Percentiles rank a stretch among this genome's conserved stretches.
Conservation (phyloP, 169 alveolate genomes). For the Cystoisospora suis region DNA sequence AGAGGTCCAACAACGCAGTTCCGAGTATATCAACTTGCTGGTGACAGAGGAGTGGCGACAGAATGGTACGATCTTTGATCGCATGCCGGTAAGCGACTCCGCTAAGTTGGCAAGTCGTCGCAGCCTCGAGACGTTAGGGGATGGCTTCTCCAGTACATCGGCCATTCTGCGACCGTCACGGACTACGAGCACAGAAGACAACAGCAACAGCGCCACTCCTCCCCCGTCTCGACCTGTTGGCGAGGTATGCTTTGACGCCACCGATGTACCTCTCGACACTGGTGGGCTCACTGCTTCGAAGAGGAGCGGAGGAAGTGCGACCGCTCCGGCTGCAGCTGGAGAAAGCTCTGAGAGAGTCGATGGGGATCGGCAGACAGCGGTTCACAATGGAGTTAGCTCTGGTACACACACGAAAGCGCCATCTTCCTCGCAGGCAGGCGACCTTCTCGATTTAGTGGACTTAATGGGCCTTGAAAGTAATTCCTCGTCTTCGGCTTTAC, state of each 20-base stretch:
- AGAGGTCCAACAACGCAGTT: conserved; percentile 48
- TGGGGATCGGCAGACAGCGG: not conserved
- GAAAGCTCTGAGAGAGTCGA: not conserved
- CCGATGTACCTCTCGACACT: conserved; percentile 38
- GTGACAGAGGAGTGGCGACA: conserved; percentile 44
- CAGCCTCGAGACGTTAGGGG: not conserved
- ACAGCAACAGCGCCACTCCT: no score
- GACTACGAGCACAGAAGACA: not conserved
- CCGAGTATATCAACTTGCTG: conserved; percentile 35
- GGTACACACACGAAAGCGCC: not conserved
- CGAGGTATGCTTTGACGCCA: conserved; percentile 44
- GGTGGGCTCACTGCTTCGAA: not conserved
- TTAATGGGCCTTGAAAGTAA: not conserved
- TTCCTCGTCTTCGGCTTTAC: not conserved
- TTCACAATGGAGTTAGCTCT: not conserved
- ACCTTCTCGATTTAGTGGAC: conserved; percentile 34
- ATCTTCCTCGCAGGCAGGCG: no score
- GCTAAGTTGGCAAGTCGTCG: not conserved
- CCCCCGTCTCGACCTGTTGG: conserved; percentile 27
- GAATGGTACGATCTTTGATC: conserved; percentile 17
- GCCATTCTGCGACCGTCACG: not conserved
- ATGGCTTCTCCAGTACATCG: not conserved
- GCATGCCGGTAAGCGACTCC: conserved; percentile 39
- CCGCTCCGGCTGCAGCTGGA: no score
- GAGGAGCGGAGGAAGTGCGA: no score